phyloP scores from a whole-genome alignment of 176 grass and related monocot species.

The Paspalum notatum region DNA sequence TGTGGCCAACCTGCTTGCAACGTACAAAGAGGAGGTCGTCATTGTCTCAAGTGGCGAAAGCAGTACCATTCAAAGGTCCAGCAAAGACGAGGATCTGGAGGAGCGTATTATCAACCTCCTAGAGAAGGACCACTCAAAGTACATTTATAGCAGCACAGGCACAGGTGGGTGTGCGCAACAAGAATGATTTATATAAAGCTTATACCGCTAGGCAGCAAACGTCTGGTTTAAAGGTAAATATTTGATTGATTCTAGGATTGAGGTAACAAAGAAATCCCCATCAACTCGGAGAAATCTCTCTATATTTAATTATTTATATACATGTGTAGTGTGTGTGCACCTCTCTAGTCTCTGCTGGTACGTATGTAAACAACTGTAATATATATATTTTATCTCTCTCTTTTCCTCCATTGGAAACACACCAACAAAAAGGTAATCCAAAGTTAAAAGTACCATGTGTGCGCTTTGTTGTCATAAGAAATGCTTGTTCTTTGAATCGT shows the following conservation, averaged over 20 bases:
- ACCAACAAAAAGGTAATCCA: not conserved
- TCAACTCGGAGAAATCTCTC: not conserved
- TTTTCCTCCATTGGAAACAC: not conserved
- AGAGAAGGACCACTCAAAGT: conserved; percentile 51
- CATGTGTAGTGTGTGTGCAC: too few species aligned
- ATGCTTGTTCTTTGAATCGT: not conserved
- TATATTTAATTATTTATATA: not conserved
- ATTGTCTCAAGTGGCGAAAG: conserved; percentile 54
- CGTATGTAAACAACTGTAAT: not conserved
- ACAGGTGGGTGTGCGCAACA: conserved; percentile 13
- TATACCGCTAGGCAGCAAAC: not conserved
- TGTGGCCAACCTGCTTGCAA: conserved; percentile 73
- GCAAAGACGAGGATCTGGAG: conserved; percentile 65
- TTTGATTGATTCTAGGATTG: not conserved
- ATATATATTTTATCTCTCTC: not conserved
- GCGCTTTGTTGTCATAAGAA: not conserved
- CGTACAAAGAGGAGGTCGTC: conserved; percentile 81
- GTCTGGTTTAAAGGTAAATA: conserved; percentile 2
- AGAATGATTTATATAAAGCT: conserved; percentile 12
- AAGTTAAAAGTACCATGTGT: not conserved
- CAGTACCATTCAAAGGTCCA: conserved; percentile 35
- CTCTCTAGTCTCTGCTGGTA: not conserved
- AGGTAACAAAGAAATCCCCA: not conserved
- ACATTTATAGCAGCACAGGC: conserved; percentile 37
- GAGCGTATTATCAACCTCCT: conserved; percentile 62